A percentile compares a stretch with the other conserved stretches of the same genome.
Conservation (phyloP, 257 asterid species). For the Dorcoceras hygrometricum region DNA sequence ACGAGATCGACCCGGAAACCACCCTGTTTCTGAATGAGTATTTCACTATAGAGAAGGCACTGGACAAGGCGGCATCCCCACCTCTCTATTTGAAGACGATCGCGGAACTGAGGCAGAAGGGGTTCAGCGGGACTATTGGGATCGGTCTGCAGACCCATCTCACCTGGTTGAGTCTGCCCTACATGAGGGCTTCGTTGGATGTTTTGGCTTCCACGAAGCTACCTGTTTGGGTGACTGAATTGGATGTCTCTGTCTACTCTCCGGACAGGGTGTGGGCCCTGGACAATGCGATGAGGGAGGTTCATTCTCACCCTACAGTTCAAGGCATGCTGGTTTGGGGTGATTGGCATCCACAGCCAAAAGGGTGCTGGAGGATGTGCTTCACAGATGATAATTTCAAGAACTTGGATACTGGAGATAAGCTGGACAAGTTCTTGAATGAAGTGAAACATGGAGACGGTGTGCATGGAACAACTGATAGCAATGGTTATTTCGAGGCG, state of each 20-base stretch:
- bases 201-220: slow-evolving; percentile 21
- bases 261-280: slow-evolving; percentile 6
- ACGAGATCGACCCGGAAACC: slow-evolving; percentile 25
- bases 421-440: slow-evolving; percentile 29
- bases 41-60: slow-evolving; percentile 27
- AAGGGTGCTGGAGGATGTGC: slow-evolving; percentile 35
- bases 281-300: slow-evolving; percentile 28
- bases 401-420: slow-evolving; percentile 37
- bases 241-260: slow-evolving; percentile 18
- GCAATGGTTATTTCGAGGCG: slow-evolving; percentile 23
- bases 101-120: slow-evolving; percentile 9
- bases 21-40: slow-evolving; percentile 36
- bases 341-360: slow-evolving; percentile 16
- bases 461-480: slow-evolving; percentile 23
- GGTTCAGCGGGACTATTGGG: slow-evolving; percentile 24
- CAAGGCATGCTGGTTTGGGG: slow-evolving; percentile 35
- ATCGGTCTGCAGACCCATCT: slow-evolving; percentile 37
- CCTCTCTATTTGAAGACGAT: slow-evolving; percentile 31
- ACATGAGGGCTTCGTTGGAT: slow-evolving; percentile 32
- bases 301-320: slow-evolving; percentile 29
- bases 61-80: slow-evolving; percentile 17
- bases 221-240: slow-evolving; percentile 39
- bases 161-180: slow-evolving; percentile 20
- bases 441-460: slow-evolving; percentile 24
- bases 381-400: slow-evolving; percentile 32